phyloP scores from a whole-genome alignment of 2,329 filamentous ascomycete genomes.

The Botrytis medusae region DNA sequence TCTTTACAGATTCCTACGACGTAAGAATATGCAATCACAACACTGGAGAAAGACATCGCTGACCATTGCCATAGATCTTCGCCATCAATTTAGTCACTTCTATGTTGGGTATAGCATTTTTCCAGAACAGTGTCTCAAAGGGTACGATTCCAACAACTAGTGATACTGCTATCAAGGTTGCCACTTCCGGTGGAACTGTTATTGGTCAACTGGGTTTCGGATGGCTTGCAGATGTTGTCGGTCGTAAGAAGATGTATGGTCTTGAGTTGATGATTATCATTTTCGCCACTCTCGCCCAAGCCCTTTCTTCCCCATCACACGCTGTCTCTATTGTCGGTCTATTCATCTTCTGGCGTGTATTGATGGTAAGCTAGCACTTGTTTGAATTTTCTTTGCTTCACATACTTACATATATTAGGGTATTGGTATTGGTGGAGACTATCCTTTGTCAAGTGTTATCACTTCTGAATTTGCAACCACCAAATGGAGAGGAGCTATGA shows the following conservation, averaged over 20 bases:
- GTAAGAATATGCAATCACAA: slow-evolving; percentile 55
- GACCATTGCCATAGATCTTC: slow-evolving; percentile 35
- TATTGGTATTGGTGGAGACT: slow-evolving; percentile 73
- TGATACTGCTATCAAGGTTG: slow-evolving; percentile 82
- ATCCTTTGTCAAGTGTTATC: slow-evolving; percentile 79
- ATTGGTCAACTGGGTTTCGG: slow-evolving; percentile 81
- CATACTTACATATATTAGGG: slow-evolving; percentile 44
- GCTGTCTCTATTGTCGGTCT: slow-evolving; percentile 63
- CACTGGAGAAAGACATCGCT: slow-evolving; percentile 41
- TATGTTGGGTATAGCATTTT: slow-evolving; percentile 38
- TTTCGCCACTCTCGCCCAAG: slow-evolving; percentile 71
- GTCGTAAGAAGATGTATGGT: slow-evolving; percentile 77
- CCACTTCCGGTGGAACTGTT: slow-evolving; percentile 80
- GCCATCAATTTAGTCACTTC: slow-evolving; percentile 38
- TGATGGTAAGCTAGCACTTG: slow-evolving; percentile 53
- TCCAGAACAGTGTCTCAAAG: slow-evolving; percentile 29
- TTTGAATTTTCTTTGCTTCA: too few relatives aligned
- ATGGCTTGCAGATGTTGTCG: slow-evolving; percentile 72
- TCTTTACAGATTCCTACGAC: slow-evolving; percentile 86
- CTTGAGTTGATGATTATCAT: slow-evolving; percentile 79
- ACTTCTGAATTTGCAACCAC: slow-evolving; percentile 86
- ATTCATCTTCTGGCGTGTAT: slow-evolving; percentile 77
- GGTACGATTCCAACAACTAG: slow-evolving; percentile 64
- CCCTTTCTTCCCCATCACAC: slow-evolving; percentile 62
- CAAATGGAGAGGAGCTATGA: slow-evolving; percentile 84